A percentile compares a stretch with the other conserved stretches of the same genome.
Conservation (phyloP, 768 basidiomycete species). For the Boletus coccyginus region DNA sequence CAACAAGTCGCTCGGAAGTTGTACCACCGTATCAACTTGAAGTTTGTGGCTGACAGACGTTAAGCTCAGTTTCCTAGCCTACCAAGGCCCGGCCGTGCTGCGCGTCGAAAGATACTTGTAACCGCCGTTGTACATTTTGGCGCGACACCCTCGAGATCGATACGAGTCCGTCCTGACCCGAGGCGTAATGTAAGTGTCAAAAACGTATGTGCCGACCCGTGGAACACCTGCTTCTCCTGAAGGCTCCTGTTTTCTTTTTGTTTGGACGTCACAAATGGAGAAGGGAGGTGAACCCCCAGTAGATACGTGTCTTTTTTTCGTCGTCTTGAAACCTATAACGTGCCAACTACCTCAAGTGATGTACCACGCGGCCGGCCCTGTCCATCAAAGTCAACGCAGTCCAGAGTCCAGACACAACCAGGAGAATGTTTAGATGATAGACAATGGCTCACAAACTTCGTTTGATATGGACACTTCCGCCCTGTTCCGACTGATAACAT, state of each 20-base stretch:
- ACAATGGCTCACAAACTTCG: too few relatives aligned
- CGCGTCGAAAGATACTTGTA: too few relatives aligned
- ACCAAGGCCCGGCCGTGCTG: too few relatives aligned
- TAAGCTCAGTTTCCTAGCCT: not conserved
- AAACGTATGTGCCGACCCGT: too few relatives aligned
- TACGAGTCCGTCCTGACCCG: not conserved
- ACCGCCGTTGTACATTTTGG: too few relatives aligned
- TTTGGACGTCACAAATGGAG: not conserved
- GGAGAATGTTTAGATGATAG: not conserved
- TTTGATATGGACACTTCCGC: not conserved
- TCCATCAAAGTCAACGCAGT: not conserved
- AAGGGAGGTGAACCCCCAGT: not conserved
- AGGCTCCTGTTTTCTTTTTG: too few relatives aligned
- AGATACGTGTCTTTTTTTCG: not conserved
- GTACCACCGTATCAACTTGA: too few relatives aligned
- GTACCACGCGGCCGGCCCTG: not conserved
- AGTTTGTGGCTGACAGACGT: not conserved
- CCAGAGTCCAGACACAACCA: not conserved
- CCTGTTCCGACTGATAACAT: not conserved
- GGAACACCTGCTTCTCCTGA: not conserved
- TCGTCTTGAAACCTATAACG: not conserved
- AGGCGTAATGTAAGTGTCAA: not conserved
- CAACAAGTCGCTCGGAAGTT: too few relatives aligned
- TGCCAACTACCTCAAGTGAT: not conserved
- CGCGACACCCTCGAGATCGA: not conserved